Percentiles rank a stretch among this genome's conserved stretches.
phyloP scores from a whole-genome alignment of 345 rosid genomes.

The Trapa incisa region DNA sequence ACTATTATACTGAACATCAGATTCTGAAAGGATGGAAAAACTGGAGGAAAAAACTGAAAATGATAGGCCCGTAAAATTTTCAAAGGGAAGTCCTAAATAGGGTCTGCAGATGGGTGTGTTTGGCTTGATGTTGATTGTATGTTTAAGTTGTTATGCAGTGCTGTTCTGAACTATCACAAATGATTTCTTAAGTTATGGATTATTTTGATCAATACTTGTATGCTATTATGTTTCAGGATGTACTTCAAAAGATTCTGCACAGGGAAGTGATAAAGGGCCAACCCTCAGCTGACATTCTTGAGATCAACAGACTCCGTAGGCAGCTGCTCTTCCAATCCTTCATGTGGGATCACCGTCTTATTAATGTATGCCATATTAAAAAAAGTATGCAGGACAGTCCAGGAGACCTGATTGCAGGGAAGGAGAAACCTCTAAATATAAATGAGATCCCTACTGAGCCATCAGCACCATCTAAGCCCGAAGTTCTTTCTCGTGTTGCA shows the following conservation, averaged over 20 bases:
- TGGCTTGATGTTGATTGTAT: no score
- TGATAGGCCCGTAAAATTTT: no score
- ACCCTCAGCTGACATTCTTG: slow-evolving; percentile 65
- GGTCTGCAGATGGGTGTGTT: no score
- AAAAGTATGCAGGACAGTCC: slow-evolving; percentile 13
- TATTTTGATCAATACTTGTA: slow-evolving; percentile 10
- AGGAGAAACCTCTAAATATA: slow-evolving; percentile 26
- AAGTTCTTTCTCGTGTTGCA: slow-evolving; percentile 11
- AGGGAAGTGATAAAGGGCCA: slow-evolving; percentile 35
- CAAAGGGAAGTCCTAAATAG: no score
- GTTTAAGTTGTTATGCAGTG: no score
- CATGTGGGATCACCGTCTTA: slow-evolving; percentile 76
- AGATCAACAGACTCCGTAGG: slow-evolving; percentile 65
- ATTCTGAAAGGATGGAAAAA: no score
- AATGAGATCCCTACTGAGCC: slow-evolving; percentile 30
- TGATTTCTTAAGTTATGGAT: background rate
- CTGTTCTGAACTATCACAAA: no score
- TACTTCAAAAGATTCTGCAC: slow-evolving; percentile 28
- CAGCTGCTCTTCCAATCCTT: slow-evolving; percentile 62
- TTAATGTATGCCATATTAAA: slow-evolving; percentile 27
- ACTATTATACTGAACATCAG: no score
- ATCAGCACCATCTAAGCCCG: slow-evolving; percentile 16
- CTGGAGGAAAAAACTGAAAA: no score
- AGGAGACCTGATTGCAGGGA: slow-evolving; percentile 22
- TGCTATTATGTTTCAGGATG: slow-evolving; percentile 33